Percentiles rank a stretch among this genome's conserved stretches.
phyloP scores from a whole-genome alignment of 768 basidiomycete species.

The Porphyrellus cyaneotinctus region DNA sequence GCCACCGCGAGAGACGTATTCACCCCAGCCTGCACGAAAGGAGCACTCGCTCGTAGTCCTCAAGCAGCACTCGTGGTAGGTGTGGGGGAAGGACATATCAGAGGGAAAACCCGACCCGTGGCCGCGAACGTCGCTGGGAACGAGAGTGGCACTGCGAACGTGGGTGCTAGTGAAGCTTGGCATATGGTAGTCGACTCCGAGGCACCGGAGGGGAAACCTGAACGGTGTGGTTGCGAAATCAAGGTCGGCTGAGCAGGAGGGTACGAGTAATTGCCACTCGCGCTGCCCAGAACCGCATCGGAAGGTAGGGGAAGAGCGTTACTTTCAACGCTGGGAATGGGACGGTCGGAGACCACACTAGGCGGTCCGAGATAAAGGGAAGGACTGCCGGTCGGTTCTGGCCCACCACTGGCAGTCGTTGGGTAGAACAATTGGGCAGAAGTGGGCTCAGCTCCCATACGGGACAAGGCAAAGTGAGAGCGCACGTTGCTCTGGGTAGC shows the following conservation, averaged over 20 bases:
- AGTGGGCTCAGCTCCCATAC: neutral
- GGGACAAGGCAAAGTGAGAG: neutral
- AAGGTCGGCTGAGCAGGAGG: neutral
- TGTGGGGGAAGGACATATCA: neutral
- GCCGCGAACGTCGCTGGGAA: neutral
- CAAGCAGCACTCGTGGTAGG: neutral
- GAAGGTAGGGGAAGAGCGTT: too few relatives aligned
- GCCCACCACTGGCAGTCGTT: neutral
- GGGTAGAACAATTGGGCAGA: neutral
- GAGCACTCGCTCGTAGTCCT: too few relatives aligned
- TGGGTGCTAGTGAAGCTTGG: too few relatives aligned
- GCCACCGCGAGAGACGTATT: too few relatives aligned
- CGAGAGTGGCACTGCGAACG: too few relatives aligned
- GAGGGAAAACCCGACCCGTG: neutral
- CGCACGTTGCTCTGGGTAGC: neutral
- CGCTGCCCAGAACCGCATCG: neutral
- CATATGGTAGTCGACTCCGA: neutral
- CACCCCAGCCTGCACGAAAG: too few relatives aligned
- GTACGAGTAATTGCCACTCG: neutral
- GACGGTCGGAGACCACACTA: neutral
- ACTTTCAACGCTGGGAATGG: neutral
- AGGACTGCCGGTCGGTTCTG: neutral
- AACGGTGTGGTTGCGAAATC: neutral
- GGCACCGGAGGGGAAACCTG: neutral
- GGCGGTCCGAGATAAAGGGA: too few relatives aligned